Base-by-base conservation (phyloP, 192 early-diverging fungal genomes). In the Entrophospora sp. region DNA sequence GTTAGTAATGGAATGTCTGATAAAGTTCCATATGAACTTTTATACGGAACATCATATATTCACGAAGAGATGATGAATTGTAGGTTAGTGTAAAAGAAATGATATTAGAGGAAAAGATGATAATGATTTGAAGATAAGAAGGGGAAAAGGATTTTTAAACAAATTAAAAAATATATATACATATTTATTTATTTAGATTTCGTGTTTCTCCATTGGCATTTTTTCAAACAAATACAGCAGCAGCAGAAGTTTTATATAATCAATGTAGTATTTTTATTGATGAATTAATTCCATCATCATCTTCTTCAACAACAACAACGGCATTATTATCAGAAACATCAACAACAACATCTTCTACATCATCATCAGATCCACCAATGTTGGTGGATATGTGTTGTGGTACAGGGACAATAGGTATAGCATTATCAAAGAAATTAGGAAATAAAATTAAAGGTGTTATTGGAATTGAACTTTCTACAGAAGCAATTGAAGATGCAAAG, bases 331-430 rank as follows among this genome's bases (percentile, higher is more conserved):
- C n/a, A n/a, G n/a, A n/a, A n/a, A n/a, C n/a, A n/a, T n/a, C n/a
- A n/a, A n/a, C n/a, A n/a, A n/a, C n/a, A n/a, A n/a, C n/a, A n/a
- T n/a, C n/a, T n/a, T 40, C 9, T 40, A 61, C 68, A 36, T 24
- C 61, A 6, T 61, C 25, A 6, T 71, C 71, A 34, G 68, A 68
- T 9, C 64, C 81, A 5, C 74, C 85, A 18, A 65, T 85, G 12
- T 71, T 91, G 24, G 30, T 63, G 18, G 89, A 92, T 71, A 69
- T 92, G 22, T 92, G 90, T 71, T 92, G 90, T 76, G 90, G 90
- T 12, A 92, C 89, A 16, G 90, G 90, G 27, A 92, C 90, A 12
- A 92, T 92, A 62, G 90, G 90, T 24, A 78, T 92, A 42, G 81
- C 81, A 9, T 81, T 92, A 83, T 84, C 89, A 4, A 69, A 74